Evolutionary conservation across 2,329 filamentous ascomycete genomes (phyloP).

Genomic region (Pestalotiopsis sp.): DNA sequence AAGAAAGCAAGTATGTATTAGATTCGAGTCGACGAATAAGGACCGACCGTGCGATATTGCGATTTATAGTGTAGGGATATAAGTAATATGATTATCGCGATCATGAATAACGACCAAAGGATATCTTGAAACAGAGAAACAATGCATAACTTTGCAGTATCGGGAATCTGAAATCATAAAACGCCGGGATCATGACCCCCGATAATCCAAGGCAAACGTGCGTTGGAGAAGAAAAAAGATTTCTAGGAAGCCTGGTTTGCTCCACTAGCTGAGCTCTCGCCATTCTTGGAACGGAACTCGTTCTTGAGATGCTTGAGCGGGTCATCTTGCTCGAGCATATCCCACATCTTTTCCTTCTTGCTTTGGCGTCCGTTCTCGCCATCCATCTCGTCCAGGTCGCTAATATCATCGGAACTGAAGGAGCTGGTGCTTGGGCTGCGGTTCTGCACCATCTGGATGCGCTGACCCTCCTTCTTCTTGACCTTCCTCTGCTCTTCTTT

Average conservation of each 20-base stretch:
- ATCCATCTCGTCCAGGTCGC: constrained; percentile 51
- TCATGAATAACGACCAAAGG: constrained; percentile 1
- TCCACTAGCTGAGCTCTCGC: neutral
- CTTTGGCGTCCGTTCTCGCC: constrained; percentile 43
- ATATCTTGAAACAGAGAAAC: neutral
- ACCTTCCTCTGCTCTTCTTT: constrained; percentile 75
- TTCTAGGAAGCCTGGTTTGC: neutral
- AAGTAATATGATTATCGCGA: neutral
- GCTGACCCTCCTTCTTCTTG: constrained; percentile 67
- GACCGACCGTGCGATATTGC: neutral
- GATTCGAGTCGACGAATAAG: neutral
- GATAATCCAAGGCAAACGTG: neutral
- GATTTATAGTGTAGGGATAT: neutral
- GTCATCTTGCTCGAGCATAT: constrained; percentile 42
- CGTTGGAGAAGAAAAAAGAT: neutral
- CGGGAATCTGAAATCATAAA: neutral
- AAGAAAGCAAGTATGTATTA: neutral
- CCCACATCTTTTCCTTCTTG: constrained; percentile 54
- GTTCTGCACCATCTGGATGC: constrained; percentile 59
- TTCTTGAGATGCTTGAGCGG: constrained; percentile 1
- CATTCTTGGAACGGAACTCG: neutral
- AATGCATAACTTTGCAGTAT: neutral
- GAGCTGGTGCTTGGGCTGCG: constrained; percentile 50
- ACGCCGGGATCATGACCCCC: neutral
- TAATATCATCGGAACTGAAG: constrained; percentile 57